Conservation (phyloP, 768 basidiomycete species). For the Pisolithus microcarpus region DNA sequence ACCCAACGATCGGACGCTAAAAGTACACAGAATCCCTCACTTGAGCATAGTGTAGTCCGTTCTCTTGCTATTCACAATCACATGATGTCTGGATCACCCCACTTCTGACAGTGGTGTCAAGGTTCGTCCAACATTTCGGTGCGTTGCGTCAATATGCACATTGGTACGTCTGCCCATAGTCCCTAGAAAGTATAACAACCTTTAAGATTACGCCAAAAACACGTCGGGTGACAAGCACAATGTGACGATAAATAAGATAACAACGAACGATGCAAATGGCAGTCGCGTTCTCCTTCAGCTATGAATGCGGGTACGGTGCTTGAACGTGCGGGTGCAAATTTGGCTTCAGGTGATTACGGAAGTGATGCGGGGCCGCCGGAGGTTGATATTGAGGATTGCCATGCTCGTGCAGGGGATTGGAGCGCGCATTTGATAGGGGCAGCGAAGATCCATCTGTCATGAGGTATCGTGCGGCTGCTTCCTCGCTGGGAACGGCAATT, state of each 20-base stretch:
- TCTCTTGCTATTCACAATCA: too few species aligned
- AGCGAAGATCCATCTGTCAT: neutral
- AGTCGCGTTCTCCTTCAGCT: neutral
- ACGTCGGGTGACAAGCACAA: neutral
- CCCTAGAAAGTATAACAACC: too few species aligned
- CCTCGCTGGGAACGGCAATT: slow-evolving; percentile 16
- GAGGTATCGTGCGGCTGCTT: slow-evolving; percentile 15
- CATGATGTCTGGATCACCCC: too few species aligned
- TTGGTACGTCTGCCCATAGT: too few species aligned
- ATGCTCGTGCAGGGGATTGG: slow-evolving; percentile 3
- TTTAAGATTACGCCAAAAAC: neutral
- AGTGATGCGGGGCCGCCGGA: slow-evolving; percentile 3
- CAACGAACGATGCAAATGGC: neutral
- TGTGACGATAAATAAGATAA: neutral
- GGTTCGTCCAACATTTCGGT: too few species aligned
- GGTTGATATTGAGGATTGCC: slow-evolving; percentile 4
- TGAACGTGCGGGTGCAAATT: slow-evolving; percentile 10
- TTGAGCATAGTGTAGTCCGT: too few species aligned
- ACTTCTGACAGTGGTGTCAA: too few species aligned
- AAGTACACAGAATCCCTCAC: too few species aligned
- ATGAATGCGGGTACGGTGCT: slow-evolving; percentile 13
- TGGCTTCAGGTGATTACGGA: slow-evolving; percentile 2
- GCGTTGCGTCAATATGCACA: too few species aligned
- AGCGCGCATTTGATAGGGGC: slow-evolving; percentile 4
- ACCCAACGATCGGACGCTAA: too few species aligned